Percentiles rank a stretch among this genome's conserved stretches.
phyloP scores from a whole-genome alignment of 2,329 filamentous ascomycete species.

The Davidsoniella australis region DNA sequence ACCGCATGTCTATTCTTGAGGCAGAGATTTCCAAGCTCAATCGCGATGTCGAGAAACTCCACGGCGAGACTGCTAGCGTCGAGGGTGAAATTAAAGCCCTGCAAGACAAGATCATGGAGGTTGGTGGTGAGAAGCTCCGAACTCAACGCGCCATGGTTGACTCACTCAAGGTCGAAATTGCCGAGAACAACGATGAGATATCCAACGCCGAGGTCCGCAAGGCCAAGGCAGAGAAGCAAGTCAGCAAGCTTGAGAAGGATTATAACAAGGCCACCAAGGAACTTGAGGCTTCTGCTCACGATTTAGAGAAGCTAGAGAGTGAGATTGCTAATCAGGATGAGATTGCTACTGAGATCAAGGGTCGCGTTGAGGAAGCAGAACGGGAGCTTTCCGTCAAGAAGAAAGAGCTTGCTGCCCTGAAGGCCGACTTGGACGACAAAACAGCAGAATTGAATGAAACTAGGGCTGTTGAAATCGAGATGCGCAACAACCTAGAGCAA shows the following conservation, averaged over 20 bases:
- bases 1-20: conserved; percentile 52
- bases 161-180: conserved; percentile 69
- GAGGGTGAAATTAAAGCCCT: conserved; percentile 85
- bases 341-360: conserved; percentile 55
- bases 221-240: conserved; percentile 88
- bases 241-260: conserved; percentile 71
- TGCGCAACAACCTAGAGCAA: conserved; percentile 95
- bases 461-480: conserved; percentile 82
- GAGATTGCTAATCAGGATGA: conserved; percentile 64
- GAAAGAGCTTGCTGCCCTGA: conserved; percentile 60
- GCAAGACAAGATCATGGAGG: conserved; percentile 96
- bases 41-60: conserved; percentile 63
- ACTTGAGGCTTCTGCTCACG: conserved; percentile 49
- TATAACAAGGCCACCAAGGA: conserved; percentile 65
- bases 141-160: conserved; percentile 85
- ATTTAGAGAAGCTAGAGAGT: conserved; percentile 61
- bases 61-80: conserved; percentile 68
- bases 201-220: conserved; percentile 75
- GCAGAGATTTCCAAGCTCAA: conserved; percentile 62
- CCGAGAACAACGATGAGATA: conserved; percentile 61
- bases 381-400: conserved; percentile 63
- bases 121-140: conserved; percentile 83
- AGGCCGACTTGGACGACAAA: conserved; percentile 75
- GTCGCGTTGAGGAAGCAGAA: conserved; percentile 66
- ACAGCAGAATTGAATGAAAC: conserved; percentile 74